These are phyloP conservation scores for Taiozyma onychis DNA, from an alignment of 1,139 yeast species.

Conservation along the genomic window DNA sequence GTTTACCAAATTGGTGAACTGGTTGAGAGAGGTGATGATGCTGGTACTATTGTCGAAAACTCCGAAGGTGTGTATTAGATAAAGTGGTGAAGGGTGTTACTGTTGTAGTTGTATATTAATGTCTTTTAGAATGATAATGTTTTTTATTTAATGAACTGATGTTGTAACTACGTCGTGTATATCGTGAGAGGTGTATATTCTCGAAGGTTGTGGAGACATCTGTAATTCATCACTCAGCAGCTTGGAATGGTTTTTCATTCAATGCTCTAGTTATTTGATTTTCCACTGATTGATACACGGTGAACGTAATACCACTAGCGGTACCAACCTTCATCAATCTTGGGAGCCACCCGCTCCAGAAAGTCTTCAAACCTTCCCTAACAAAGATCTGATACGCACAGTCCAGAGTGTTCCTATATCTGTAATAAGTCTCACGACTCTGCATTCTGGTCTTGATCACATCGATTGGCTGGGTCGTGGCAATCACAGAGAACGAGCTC, in stretches of 20 bases:
- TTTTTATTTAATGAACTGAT: not conserved
- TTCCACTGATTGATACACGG: constrained; percentile 60
- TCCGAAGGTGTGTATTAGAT: constrained; percentile 51
- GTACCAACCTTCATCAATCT: constrained; percentile 72
- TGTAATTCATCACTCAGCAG: constrained; percentile 10
- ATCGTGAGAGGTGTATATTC: not conserved
- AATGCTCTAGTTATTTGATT: constrained; percentile 42
- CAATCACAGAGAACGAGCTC: constrained; percentile 63
- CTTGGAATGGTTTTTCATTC: constrained; percentile 44
- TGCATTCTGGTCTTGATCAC: constrained; percentile 88
- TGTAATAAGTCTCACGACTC: constrained; percentile 52
- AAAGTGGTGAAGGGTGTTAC: not conserved
- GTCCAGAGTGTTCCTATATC: constrained; percentile 63
- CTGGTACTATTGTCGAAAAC: constrained; percentile 55
- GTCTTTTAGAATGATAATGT: not conserved
- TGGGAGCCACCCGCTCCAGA: constrained; percentile 82
- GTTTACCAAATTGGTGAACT: constrained; percentile 78
- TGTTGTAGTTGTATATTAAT: not conserved
- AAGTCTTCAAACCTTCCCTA: constrained; percentile 55
- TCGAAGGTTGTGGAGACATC: not conserved
- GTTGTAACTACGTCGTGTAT: not conserved
- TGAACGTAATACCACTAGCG: constrained; percentile 74
- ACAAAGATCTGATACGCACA: constrained; percentile 70
- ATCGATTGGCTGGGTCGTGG: constrained; percentile 86
- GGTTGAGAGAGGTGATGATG: constrained; percentile 42